These are phyloP conservation scores for Saccharomycopsis fodiens DNA, from an alignment of 805 yeast species.

Conservation along the genomic window DNA sequence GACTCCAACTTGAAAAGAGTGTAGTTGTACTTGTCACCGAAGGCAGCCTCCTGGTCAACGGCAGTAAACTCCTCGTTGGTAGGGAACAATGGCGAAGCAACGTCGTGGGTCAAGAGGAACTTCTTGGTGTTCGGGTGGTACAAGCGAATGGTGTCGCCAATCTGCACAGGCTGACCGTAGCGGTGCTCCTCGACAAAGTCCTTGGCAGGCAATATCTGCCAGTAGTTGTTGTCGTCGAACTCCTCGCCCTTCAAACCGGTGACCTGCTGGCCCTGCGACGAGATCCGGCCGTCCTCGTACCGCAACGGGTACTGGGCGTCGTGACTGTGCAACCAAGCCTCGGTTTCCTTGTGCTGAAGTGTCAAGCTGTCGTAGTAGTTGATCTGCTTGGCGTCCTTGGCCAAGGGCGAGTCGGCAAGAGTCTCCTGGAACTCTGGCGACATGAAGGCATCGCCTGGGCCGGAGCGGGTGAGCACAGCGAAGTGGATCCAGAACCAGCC, in stretches of 20 bases:
- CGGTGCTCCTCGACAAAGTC: constrained; percentile 36
- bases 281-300: constrained; percentile 92
- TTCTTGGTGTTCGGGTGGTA: constrained; percentile 78
- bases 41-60: constrained; percentile 51
- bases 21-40: constrained; percentile 50
- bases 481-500: constrained; percentile 93
- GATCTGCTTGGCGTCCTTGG: constrained; percentile 61
- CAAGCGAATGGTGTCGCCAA: constrained; percentile 72
- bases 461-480: constrained; percentile 71
- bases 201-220: constrained; percentile 72
- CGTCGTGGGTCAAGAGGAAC: constrained; percentile 82
- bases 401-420: constrained; percentile 72
- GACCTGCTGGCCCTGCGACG: constrained; percentile 92
- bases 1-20: constrained; percentile 74
- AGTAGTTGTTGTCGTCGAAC: constrained; percentile 57
- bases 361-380: constrained; percentile 73
- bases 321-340: constrained; percentile 80
- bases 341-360: constrained; percentile 73
- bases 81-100: constrained; percentile 86
- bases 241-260: constrained; percentile 44
- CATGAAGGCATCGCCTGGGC: constrained; percentile 96
- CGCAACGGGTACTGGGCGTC: constrained; percentile 68
- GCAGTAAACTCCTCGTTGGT: constrained; percentile 94
- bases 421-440: constrained; percentile 93
- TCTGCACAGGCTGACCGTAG: constrained; percentile 43